These are phyloP conservation scores for Colletotrichum cereale DNA, from an alignment of 2,329 filamentous ascomycete genomes.

Conservation along the genomic window DNA sequence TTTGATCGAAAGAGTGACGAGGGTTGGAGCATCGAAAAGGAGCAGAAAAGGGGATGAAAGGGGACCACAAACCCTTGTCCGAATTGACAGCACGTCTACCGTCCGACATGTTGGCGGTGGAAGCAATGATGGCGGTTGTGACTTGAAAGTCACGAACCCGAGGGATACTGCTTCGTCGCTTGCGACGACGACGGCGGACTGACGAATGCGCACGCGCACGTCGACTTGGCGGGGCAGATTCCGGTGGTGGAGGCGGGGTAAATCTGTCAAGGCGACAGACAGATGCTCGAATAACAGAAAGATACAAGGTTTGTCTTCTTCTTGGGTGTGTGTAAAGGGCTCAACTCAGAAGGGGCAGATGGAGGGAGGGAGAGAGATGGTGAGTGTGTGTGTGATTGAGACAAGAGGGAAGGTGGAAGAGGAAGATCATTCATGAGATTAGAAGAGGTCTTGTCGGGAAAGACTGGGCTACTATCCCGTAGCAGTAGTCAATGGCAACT, in stretches of 20 bases:
- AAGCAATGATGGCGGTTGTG: background rate
- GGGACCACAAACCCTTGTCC: conserved; percentile 50
- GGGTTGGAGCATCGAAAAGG: background rate
- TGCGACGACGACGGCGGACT: conserved; percentile 14
- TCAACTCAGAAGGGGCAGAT: no score
- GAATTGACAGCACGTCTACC: conserved; percentile 53
- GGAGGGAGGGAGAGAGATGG: no score
- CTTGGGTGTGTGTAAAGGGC: no score
- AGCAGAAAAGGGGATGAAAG: background rate
- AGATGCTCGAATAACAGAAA: background rate
- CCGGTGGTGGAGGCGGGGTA: conserved; percentile 39
- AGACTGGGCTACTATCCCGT: background rate
- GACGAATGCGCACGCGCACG: conserved; percentile 7
- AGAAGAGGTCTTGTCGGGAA: background rate
- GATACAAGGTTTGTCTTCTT: background rate
- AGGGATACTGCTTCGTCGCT: conserved; percentile 3
- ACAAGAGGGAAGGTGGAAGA: background rate
- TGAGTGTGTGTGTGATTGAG: no score
- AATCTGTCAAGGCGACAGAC: background rate
- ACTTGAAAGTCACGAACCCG: background rate
- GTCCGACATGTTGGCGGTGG: conserved; percentile 38
- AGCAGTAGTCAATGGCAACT: background rate
- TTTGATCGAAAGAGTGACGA: conserved; percentile 2
- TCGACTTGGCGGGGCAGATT: conserved; percentile 30
- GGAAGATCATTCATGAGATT: conserved; percentile 3